These are phyloP conservation scores for Cyberlindnera nakhonratchasimensis DNA, from an alignment of 805 yeast species.

Conservation along the genomic window DNA sequence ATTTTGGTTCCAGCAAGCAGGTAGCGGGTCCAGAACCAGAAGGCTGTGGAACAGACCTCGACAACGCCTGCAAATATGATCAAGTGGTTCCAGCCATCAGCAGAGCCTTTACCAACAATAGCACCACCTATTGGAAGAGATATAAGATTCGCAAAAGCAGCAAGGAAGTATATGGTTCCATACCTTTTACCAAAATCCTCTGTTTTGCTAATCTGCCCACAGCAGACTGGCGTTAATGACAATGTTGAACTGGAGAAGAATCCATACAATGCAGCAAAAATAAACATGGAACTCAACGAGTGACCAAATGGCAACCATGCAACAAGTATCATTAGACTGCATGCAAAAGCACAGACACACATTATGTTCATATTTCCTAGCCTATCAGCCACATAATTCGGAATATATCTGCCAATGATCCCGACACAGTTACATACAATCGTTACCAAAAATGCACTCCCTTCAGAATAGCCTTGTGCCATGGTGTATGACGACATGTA, in stretches of 20 bases:
- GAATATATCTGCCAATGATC: slow-evolving; percentile 41
- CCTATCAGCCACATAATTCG: slow-evolving; percentile 40
- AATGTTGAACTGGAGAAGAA: slow-evolving; percentile 59
- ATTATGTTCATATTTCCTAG: slow-evolving; percentile 36
- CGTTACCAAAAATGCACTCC: slow-evolving; percentile 42
- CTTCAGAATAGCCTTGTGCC: slow-evolving; percentile 39
- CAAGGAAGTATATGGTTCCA: slow-evolving; percentile 56
- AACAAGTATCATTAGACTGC: slow-evolving; percentile 45
- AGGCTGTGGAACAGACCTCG: slow-evolving; percentile 9
- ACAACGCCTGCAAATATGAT: slow-evolving; percentile 34
- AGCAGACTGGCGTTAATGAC: slow-evolving; percentile 64
- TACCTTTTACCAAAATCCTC: slow-evolving; percentile 64
- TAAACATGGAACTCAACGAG: slow-evolving; percentile 39
- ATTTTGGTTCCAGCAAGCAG: slow-evolving; percentile 11
- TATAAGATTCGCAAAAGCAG: slow-evolving; percentile 45
- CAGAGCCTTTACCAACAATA: slow-evolving; percentile 36
- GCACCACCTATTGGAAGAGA: slow-evolving; percentile 50
- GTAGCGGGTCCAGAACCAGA: slow-evolving; percentile 19
- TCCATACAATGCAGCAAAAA: slow-evolving; percentile 54
- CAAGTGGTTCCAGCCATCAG: slow-evolving; percentile 37
- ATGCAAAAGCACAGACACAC: slow-evolving; percentile 38
- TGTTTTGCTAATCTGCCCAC: slow-evolving; percentile 61
- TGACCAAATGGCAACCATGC: slow-evolving; percentile 70
- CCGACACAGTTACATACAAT: slow-evolving; percentile 41
- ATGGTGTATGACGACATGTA: slow-evolving; percentile 50